Evolutionary conservation across 805 yeast genomes (phyloP).

Genomic region (Metschnikowia santaceciliae): DNA sequence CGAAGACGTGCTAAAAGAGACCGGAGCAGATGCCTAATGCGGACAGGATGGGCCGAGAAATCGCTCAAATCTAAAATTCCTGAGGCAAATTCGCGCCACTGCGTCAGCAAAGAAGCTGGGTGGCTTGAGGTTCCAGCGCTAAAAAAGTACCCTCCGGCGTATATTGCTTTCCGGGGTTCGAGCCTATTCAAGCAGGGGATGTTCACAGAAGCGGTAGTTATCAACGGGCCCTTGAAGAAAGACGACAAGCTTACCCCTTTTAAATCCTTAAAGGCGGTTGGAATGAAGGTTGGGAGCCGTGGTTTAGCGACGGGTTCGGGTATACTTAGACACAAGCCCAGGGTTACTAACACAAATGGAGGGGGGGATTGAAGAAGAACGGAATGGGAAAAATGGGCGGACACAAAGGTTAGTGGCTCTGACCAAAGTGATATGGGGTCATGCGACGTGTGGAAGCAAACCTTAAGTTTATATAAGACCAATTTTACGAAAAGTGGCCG

Average conservation of each 20-base stretch:
- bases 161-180: background rate
- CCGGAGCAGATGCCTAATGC: background rate
- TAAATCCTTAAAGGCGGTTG: no score
- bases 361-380: no score
- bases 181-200: background rate
- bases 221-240: no score
- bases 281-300: no score
- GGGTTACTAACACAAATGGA: no score
- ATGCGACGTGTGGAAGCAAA: background rate
- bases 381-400: background rate
- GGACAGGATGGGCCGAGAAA: background rate
- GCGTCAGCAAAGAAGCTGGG: background rate
- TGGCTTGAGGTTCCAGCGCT: background rate
- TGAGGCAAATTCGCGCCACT: background rate
- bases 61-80: background rate
- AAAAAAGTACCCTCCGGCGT: background rate
- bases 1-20: background rate
- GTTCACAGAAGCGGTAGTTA: no score
- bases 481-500: no score
- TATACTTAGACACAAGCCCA: no score
- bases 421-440: no score
- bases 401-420: background rate
- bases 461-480: background rate
- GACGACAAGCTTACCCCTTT: no score
- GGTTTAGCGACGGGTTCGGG: no score